These are phyloP conservation scores for Lasiodiplodia gonubiensis DNA, from an alignment of 2,329 filamentous ascomycete species.

Conservation along the genomic window DNA sequence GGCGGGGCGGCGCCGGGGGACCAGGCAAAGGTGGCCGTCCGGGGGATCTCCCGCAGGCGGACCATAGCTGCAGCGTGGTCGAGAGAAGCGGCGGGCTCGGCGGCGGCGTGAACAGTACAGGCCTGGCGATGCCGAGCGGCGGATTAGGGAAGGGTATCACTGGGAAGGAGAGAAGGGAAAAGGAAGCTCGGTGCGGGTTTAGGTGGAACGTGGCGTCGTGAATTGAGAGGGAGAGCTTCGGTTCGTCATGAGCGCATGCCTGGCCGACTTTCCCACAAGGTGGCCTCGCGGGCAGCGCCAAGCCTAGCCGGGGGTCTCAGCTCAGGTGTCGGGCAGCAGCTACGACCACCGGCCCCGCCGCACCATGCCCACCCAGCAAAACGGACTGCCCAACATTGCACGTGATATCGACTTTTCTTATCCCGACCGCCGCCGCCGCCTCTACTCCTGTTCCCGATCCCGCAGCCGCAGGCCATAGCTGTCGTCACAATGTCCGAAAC, in stretches of 20 bases:
- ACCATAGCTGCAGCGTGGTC: slow-evolving; percentile 70
- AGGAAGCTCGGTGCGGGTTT: slow-evolving; percentile 31
- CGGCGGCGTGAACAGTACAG: slow-evolving; percentile 11
- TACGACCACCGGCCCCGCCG: slow-evolving; percentile 1
- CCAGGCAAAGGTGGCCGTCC: slow-evolving; percentile 98
- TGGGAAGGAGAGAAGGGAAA: slow-evolving; percentile 28
- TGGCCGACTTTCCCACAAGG: slow-evolving; percentile 27
- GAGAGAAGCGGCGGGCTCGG: slow-evolving; percentile 29
- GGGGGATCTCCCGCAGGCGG: slow-evolving; percentile 91
- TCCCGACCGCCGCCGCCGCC: slow-evolving; percentile 1
- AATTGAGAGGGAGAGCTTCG: slow-evolving; percentile 28
- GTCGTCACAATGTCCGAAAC: slow-evolving; percentile 73
- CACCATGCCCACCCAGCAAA: slow-evolving; percentile 10
- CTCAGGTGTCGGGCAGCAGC: slow-evolving; percentile 3
- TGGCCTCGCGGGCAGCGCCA: slow-evolving; percentile 28
- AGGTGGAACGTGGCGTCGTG: slow-evolving; percentile 31
- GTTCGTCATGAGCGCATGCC: slow-evolving; percentile 34
- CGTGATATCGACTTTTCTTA: slow-evolving; percentile 30
- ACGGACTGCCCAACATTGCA: slow-evolving; percentile 3
- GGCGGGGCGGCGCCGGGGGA: slow-evolving; percentile 80
- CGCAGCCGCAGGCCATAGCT: not conserved
- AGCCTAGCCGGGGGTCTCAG: slow-evolving; percentile 11
- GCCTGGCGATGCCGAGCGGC: not conserved
- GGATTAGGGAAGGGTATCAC: slow-evolving; percentile 31
- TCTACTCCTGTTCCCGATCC: not conserved